Evolutionary conservation across 805 yeast genomes (phyloP), one percentile per base, ranked within the genome.

Genomic region (Myxozyma neotropica): DNA sequence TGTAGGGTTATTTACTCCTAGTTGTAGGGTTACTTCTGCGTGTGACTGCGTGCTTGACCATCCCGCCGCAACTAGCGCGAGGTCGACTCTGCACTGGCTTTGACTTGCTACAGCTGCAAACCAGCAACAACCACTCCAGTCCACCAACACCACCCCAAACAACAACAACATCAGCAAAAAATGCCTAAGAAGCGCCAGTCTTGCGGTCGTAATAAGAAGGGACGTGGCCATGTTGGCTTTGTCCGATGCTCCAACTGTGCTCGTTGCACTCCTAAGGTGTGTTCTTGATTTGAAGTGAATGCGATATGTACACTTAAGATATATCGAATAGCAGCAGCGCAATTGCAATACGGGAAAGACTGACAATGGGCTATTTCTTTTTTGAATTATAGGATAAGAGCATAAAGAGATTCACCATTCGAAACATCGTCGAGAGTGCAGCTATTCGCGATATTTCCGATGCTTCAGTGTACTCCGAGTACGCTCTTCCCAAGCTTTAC

Each of bases 121-220:
- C 8, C 33, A 15, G 51, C 39, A 31, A 31, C 31, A 29, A 19
- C 39, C 13, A 4, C 21, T 43, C 42, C 31, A n/a, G n/a, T n/a
- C n/a, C n/a, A n/a, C n/a, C n/a, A n/a, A n/a, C n/a, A n/a, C n/a
- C n/a, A n/a, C n/a, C n/a, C n/a, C n/a, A n/a, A n/a, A n/a, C n/a
- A 21, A 12, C 17, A 17, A 10, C 26, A 12, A 40, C 43, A 10
- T 10, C 29, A 24, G 27, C 53, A 38, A 23, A 86, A 80, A 71
- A 94, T 94, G 99, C 98, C 99, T 83, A 94, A 94, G 90, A 94
- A 94, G 98, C 93, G 99, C 92, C 91, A 98, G 82, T 91, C 97
- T 94, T 91, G 92, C 97, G 99, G 99, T 87, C 93, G 99, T 87
- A 94, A 94, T 95, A 94, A 94, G 95, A 92, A 91, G 85, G 98